phyloP scores from a whole-genome alignment of 2,329 filamentous ascomycete genomes.

The Raffaelea arxii region DNA sequence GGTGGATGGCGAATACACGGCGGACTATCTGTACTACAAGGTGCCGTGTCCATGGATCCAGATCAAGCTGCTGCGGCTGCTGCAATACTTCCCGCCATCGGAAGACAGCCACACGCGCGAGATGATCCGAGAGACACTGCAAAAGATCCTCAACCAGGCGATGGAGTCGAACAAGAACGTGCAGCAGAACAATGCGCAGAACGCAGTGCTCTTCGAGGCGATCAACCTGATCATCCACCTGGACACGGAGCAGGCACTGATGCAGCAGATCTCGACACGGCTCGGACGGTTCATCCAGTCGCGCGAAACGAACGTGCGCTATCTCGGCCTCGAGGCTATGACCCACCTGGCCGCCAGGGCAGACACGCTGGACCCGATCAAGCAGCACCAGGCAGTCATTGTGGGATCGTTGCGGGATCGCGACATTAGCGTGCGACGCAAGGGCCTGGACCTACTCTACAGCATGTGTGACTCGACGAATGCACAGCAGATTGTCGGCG shows the following conservation, averaged over 20 bases:
- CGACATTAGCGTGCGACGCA: constrained; percentile 93
- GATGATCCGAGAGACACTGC: constrained; percentile 83
- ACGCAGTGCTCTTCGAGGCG: constrained; percentile 94
- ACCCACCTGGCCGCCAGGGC: constrained; percentile 90
- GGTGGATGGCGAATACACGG: constrained; percentile 78
- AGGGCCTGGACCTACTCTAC: constrained; percentile 91
- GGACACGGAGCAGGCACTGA: constrained; percentile 85
- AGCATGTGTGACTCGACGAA: constrained; percentile 99
- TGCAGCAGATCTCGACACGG: constrained; percentile 89
- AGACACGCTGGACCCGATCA: constrained; percentile 93
- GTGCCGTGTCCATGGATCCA: constrained; percentile 99
- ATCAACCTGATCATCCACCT: constrained; percentile 98
- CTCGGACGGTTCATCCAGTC: constrained; percentile 95
- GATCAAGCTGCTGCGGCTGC: constrained; percentile 79
- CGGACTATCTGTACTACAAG: constrained; percentile 97
- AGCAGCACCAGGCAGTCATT: constrained; percentile 95
- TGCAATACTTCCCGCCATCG: constrained; percentile 95
- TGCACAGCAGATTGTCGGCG: constrained; percentile 83
- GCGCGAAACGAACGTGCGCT: constrained; percentile 92
- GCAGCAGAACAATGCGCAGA: constrained; percentile 98
- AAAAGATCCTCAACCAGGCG: constrained; percentile 82
- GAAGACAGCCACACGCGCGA: constrained; percentile 88
- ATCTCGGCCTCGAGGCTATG: constrained; percentile 94
- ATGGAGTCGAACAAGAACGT: constrained; percentile 96
- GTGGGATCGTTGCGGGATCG: constrained; percentile 87